phyloP scores from a whole-genome alignment of 257 asterid species.

The Pogostemon cablin region DNA sequence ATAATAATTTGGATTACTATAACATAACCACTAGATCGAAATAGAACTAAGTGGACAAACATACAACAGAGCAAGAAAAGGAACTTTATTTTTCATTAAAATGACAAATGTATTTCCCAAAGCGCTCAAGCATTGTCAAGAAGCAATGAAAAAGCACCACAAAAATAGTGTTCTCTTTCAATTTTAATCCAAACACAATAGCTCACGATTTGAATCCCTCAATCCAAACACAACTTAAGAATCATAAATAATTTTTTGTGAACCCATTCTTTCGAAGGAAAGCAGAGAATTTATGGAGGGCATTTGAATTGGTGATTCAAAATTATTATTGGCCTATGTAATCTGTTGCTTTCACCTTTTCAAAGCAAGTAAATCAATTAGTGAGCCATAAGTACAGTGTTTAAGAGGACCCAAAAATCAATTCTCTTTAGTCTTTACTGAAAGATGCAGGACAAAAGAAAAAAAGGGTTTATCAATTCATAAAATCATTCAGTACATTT shows the following conservation, averaged over 20 bases:
- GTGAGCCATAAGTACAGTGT: background rate
- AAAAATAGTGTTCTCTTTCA: background rate
- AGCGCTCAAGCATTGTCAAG: background rate
- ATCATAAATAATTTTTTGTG: background rate
- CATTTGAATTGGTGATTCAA: background rate
- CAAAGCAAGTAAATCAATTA: background rate
- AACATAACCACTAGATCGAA: background rate
- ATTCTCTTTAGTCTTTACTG: background rate
- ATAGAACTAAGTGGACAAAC: conserved; percentile 7
- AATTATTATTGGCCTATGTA: conserved; percentile 5
- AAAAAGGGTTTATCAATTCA: conserved; percentile 11
- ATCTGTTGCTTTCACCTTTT: conserved; percentile 9
- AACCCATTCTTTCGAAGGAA: conserved; percentile 7
- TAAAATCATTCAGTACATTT: conserved; percentile 1
- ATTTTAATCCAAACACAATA: background rate
- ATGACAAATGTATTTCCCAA: no score
- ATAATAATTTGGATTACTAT: background rate
- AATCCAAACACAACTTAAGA: background rate
- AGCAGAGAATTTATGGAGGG: background rate
- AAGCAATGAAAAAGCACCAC: conserved; percentile 1
- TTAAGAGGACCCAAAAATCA: background rate
- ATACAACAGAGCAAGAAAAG: conserved; percentile 30
- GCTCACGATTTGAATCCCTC: background rate
- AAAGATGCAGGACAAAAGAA: conserved; percentile 5
- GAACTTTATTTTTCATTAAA: background rate